Conservation (phyloP, 164 flowering plant genomes). For the Aristolochia contorta region DNA sequence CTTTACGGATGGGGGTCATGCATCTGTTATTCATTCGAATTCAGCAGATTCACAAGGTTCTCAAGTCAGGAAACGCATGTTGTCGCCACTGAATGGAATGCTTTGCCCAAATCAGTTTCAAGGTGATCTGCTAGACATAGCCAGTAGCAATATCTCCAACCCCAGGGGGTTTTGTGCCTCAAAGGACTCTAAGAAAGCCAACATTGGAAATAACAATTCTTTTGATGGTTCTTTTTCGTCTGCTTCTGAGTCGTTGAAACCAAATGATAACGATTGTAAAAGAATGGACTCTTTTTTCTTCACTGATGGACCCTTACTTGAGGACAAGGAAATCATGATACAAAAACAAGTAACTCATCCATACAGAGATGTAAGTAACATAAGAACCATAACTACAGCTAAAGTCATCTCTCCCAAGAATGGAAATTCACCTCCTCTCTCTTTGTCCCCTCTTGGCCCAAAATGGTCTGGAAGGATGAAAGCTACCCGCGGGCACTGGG, state of each 20-base stretch:
- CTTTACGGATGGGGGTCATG: conserved; percentile 9
- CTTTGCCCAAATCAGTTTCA: conserved; percentile 24
- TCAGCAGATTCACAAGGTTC: conserved; percentile 32
- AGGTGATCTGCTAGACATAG: conserved; percentile 46
- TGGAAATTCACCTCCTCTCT: conserved; percentile 36
- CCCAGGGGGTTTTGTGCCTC: conserved; percentile 9
- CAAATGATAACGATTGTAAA: conserved; percentile 13
- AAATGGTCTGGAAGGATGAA: conserved; percentile 39
- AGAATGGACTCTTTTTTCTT: conserved; percentile 21
- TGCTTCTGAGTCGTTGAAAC: conserved; percentile 24
- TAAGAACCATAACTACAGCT: conserved; percentile 16
- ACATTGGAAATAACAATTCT: conserved; percentile 27
- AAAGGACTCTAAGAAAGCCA: conserved; percentile 54
- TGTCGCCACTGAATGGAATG: conserved; percentile 58
- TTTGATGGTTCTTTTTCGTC: conserved; percentile 20
- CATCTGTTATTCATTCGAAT: conserved; percentile 16
- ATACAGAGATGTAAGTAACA: conserved; percentile 13
- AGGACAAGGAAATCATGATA: conserved; percentile 20
- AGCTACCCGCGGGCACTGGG: conserved; percentile 18
- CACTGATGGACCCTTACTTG: conserved; percentile 70
- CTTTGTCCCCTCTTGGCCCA: conserved; percentile 83
- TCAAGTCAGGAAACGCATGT: conserved; percentile 52
- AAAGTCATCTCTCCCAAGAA: conserved; percentile 23
- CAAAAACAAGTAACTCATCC: conserved; percentile 20
- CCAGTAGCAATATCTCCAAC: conserved; percentile 12